phyloP scores from a whole-genome alignment of 2,329 filamentous ascomycete species.

The Aspergillus thermomutatus region DNA sequence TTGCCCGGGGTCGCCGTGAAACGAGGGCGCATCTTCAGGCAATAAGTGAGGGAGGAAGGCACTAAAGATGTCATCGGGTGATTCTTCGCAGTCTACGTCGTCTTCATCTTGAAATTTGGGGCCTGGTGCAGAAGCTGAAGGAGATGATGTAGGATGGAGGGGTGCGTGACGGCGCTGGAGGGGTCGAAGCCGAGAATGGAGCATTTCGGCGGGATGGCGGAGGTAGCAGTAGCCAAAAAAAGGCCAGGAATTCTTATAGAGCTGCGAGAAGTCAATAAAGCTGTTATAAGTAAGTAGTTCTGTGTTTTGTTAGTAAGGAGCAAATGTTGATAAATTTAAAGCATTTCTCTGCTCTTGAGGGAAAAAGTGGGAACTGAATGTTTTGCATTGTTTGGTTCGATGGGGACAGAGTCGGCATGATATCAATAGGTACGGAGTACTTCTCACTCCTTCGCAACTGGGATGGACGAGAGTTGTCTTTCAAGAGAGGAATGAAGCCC shows the following conservation, averaged over 20 bases:
- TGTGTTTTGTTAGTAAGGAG: no score
- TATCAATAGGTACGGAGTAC: not conserved
- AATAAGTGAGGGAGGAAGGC: conserved; percentile 54
- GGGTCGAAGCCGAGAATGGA: conserved; percentile 29
- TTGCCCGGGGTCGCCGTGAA: conserved; percentile 53
- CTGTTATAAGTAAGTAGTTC: not conserved
- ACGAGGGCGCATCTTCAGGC: conserved; percentile 53
- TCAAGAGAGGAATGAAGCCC: no score
- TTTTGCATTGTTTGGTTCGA: no score
- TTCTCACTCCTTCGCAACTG: no score
- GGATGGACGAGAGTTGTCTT: no score
- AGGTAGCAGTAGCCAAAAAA: not conserved
- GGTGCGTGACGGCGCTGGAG: conserved; percentile 22
- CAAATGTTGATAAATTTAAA: no score
- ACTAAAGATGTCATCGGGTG: conserved; percentile 52
- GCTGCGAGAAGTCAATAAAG: not conserved
- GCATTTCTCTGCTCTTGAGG: no score
- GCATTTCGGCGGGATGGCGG: conserved; percentile 17
- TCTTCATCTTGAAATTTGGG: conserved; percentile 18
- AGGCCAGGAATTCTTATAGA: not conserved
- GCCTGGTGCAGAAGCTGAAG: conserved; percentile 10
- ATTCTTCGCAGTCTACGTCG: conserved; percentile 21
- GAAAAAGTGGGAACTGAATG: no score
- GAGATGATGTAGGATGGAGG: not conserved
- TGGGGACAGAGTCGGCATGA: no score